phyloP scores from a whole-genome alignment of 1,139 yeast genomes.

The Spathaspora sp. region DNA sequence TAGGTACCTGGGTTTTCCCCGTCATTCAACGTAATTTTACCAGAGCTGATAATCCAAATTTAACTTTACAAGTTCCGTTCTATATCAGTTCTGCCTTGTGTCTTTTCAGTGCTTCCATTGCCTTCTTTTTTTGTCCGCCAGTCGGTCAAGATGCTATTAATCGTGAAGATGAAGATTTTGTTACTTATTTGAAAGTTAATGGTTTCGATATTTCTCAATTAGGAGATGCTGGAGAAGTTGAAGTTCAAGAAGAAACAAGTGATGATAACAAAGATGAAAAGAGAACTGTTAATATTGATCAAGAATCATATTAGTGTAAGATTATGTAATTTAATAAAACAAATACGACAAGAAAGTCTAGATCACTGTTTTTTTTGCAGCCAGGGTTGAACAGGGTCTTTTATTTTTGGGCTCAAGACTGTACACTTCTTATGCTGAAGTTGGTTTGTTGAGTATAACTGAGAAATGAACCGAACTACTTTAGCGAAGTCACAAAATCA shows the following conservation, averaged over 20 bases:
- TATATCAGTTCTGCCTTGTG: constrained; percentile 80
- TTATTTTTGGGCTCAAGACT: not conserved
- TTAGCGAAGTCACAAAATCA: not conserved
- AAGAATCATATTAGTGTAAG: not conserved
- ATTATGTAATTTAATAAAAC: not conserved
- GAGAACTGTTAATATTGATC: not conserved
- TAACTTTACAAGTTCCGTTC: constrained; percentile 74
- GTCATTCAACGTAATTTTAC: constrained; percentile 52
- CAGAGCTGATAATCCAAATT: constrained; percentile 22
- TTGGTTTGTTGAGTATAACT: not conserved
- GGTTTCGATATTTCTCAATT: constrained; percentile 58
- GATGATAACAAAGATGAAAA: not conserved
- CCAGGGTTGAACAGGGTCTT: not conserved
- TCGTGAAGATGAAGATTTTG: constrained; percentile 71
- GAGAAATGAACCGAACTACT: not conserved
- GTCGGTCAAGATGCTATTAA: constrained; percentile 82
- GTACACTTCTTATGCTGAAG: no score
- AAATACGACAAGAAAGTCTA: no score
- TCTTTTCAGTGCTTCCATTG: constrained; percentile 65
- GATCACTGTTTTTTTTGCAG: not conserved
- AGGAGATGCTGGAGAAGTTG: constrained; percentile 25
- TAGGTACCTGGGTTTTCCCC: constrained; percentile 88
- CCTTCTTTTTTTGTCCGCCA: constrained; percentile 72
- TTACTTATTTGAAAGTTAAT: constrained; percentile 56
- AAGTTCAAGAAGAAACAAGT: not conserved